Evolutionary conservation across 1,284 basidiomycete genomes (phyloP), one percentile per base, ranked within the genome.

Genomic region (Pseudozyma pruni): DNA sequence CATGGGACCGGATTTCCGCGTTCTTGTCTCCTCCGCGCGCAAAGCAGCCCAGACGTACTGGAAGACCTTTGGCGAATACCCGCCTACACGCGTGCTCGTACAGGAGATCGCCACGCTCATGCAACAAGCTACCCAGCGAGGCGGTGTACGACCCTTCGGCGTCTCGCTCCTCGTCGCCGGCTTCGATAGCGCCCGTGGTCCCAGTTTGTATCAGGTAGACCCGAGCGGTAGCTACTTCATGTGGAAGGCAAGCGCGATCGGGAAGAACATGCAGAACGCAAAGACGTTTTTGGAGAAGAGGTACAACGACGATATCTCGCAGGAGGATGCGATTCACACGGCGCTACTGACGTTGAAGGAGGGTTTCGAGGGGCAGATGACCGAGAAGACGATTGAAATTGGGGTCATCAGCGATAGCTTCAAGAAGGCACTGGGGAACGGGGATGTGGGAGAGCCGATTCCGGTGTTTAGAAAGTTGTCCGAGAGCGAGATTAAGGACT

Each of bases 321-420:
- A 98, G 56, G 96, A 98, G 84, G 96, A 99, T 83, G 96, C 96
- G 20, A 98, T 98, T 76, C 96, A 98, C 84, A 98, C 96, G 8
- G 95, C 96, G n/a, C 88, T 99, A 35, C 85, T 99, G 71, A 99
- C 96, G 19, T 86, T 98, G 70, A 98, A 99, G 85, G 96, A 98
- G 85, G 95, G 95, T 9, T 98, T 98, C 77, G 96, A 99, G 84
- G 96, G 96, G 13, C 92, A 98, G 83, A 98, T 99, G 94, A 98
- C 95, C 19, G 95, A 98, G 85, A 95, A 98, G 86, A 99, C 96
- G 32, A 96, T 99, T 80, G 96, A 99, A 85, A 94, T 99, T 60
- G 96, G 96, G 42, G 90, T 99, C 43, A 88, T 98, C 62, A 74
- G 72, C 31, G 93, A 58, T 4, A 72, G 60, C 17, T 48, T 58